A percentile compares a stretch with the other conserved stretches of the same genome.
Conservation (phyloP, 192 early-diverging fungal species). For the Oehlia diaphana region DNA sequence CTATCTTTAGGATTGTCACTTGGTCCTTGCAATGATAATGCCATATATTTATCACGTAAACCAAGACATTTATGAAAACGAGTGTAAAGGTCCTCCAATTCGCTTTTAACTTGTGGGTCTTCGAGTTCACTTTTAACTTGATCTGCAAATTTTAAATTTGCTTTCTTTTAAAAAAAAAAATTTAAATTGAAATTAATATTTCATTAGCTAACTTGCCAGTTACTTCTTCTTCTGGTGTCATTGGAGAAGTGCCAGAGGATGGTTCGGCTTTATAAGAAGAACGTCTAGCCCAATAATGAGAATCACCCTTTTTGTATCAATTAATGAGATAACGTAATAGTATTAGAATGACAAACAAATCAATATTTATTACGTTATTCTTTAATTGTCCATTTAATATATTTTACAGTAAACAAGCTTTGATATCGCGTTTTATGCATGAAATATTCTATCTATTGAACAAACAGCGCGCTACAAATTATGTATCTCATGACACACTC, state of each 20-base stretch:
- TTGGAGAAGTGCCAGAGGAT: background rate
- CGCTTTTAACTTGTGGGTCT: constrained; percentile 27
- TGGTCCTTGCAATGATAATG: constrained; percentile 62
- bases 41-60: constrained; percentile 86
- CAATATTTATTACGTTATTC: too few species aligned
- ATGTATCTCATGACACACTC: background rate
- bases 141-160: background rate
- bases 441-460: too few species aligned
- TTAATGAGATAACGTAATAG: too few species aligned
- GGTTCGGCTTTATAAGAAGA: background rate
- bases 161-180: background rate
- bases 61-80: constrained; percentile 71
- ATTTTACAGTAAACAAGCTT: too few species aligned
- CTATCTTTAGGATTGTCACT: constrained; percentile 85
- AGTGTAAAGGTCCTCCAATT: constrained; percentile 62
- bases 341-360: too few species aligned
- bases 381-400: too few species aligned
- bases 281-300: constrained; percentile 19
- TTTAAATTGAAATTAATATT: too few species aligned
- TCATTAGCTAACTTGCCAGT: background rate
- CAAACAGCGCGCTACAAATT: background rate
- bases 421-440: too few species aligned
- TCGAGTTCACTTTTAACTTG: constrained; percentile 34
- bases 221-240: background rate
- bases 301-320: background rate